Conservation (phyloP, 257 asterid genomes). For the Schizonepeta tenuifolia region DNA sequence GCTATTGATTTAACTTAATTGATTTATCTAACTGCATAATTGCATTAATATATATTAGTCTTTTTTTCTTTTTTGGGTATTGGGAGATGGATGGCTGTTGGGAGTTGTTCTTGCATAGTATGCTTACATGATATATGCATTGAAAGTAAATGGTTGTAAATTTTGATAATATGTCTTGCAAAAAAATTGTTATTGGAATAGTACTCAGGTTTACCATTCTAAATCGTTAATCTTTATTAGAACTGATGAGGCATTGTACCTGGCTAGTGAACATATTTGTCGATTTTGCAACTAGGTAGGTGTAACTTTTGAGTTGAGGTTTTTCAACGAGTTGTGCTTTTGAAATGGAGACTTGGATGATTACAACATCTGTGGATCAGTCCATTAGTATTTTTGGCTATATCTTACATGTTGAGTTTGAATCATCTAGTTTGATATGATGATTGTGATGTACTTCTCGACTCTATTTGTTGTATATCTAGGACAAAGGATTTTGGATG, state of each 20-base stretch:
- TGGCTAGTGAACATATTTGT: background rate
- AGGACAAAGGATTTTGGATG: slow-evolving; percentile 83
- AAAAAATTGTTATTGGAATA: background rate
- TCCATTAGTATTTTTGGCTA: background rate
- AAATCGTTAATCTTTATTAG: background rate
- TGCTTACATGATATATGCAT: background rate
- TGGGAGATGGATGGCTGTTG: background rate
- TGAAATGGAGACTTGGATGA: background rate
- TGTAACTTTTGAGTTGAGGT: slow-evolving; percentile 10
- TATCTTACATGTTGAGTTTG: background rate
- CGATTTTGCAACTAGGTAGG: background rate
- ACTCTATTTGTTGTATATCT: slow-evolving; percentile 40
- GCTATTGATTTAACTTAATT: too few relatives aligned
- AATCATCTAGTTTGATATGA: too few relatives aligned
- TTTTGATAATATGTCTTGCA: background rate
- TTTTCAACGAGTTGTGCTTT: background rate
- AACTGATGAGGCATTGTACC: slow-evolving; percentile 8
- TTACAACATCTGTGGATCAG: background rate
- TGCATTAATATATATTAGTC: background rate
- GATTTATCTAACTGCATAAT: too few relatives aligned
- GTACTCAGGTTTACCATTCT: background rate
- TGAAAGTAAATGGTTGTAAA: slow-evolving; percentile 11
- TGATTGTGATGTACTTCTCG: slow-evolving; percentile 6
- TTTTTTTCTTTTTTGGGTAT: background rate
- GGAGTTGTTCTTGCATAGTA: slow-evolving; percentile 15